phyloP scores from a whole-genome alignment of 352 stramenopile genomes.

The Thraustochytrium striatum region DNA sequence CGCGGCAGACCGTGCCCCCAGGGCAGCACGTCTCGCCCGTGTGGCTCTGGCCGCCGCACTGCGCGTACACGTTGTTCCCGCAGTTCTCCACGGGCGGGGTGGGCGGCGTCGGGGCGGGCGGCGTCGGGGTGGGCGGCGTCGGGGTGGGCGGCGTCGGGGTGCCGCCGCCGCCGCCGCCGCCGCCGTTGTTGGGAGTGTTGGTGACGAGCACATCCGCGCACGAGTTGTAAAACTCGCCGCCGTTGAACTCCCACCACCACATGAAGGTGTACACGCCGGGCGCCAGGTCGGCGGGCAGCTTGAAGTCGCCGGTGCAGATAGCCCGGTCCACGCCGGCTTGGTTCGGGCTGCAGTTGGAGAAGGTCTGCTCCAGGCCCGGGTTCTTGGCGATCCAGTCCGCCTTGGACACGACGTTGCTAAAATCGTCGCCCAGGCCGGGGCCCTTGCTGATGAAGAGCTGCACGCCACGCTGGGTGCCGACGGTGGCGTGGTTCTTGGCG shows the following conservation, averaged over 20 bases:
- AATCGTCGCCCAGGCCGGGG: no score
- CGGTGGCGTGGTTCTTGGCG: no score
- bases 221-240: not conserved
- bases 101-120: no score
- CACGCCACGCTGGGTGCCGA: not conserved
- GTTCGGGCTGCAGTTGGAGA: constrained; percentile 59
- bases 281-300: not conserved
- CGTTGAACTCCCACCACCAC: no score
- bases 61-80: not conserved
- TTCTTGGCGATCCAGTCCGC: not conserved
- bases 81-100: not conserved
- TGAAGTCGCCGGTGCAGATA: not conserved
- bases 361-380: not conserved
- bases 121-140: no score
- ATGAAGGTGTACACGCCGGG: not conserved
- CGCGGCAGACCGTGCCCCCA: not conserved
- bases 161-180: no score
- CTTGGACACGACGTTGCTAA: not conserved
- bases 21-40: not conserved
- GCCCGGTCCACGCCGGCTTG: not conserved
- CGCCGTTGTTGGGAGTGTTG: not conserved
- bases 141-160: no score
- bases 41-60: not conserved
- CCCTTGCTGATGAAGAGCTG: constrained; percentile 3
- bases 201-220: not conserved